Conservation (phyloP, 2,329 filamentous ascomycete genomes). For the Ophiostoma sp. region DNA sequence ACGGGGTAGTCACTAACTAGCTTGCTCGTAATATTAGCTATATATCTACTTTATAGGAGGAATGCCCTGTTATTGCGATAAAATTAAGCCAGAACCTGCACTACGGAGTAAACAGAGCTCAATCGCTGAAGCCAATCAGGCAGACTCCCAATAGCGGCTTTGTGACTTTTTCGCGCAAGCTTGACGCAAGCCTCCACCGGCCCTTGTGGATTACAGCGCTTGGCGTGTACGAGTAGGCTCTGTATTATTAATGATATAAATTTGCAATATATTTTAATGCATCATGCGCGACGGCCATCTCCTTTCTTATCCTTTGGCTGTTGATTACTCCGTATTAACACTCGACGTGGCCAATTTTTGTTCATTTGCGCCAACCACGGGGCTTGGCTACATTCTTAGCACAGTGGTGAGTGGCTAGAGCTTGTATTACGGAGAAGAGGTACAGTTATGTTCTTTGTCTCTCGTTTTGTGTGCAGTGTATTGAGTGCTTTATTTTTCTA, state of each 20-base stretch:
- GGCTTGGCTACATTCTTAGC: not conserved
- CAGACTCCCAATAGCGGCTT: not conserved
- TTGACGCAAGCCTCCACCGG: not conserved
- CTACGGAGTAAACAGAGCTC: not conserved
- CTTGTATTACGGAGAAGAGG: not conserved
- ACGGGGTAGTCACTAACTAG: not conserved
- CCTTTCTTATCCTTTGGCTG: not conserved
- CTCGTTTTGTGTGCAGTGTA: not conserved
- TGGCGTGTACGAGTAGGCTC: not conserved
- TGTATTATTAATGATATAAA: not conserved
- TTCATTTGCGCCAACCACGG: not conserved
- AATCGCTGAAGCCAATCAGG: slow-evolving; percentile 1
- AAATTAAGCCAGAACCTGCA: not conserved
- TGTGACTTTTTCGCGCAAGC: not conserved
- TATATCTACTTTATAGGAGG: too few species aligned
- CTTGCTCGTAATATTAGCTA: not conserved
- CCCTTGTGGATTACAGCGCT: not conserved
- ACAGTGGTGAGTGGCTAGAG: not conserved
- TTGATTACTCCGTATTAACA: not conserved
- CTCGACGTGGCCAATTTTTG: not conserved
- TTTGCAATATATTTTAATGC: not conserved
- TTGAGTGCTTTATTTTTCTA: not conserved
- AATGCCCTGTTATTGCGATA: not conserved
- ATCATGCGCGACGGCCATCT: not conserved
- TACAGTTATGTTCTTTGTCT: not conserved